phyloP scores from a whole-genome alignment of 1,284 basidiomycete species.

The Papiliotrema terrestris region DNA sequence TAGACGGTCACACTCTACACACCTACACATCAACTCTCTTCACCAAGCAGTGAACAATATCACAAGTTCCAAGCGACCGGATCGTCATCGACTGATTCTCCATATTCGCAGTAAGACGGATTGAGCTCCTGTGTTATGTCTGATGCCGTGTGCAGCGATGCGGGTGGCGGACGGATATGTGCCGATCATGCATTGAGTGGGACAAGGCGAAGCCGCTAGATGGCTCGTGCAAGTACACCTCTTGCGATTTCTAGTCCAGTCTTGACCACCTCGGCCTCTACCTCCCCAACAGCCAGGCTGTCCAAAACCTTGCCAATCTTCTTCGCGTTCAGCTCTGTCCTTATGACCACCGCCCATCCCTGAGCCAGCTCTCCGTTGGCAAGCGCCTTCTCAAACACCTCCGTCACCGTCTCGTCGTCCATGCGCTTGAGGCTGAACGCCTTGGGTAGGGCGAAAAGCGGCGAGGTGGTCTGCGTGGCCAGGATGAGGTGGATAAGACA shows the following conservation, averaged over 20 bases:
- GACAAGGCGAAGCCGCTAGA: too few species aligned
- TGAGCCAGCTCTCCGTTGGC: constrained; percentile 37
- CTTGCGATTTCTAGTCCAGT: constrained; percentile 65
- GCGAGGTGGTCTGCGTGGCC: constrained; percentile 67
- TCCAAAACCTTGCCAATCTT: constrained; percentile 55
- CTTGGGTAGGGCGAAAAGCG: constrained; percentile 49
- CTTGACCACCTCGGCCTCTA: constrained; percentile 53
- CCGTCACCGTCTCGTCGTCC: constrained; percentile 47
- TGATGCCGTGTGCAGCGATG: too few species aligned
- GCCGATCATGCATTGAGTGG: too few species aligned
- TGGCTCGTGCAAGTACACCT: too few species aligned
- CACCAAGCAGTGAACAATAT: too few species aligned
- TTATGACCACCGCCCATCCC: constrained; percentile 39
- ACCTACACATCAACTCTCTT: too few species aligned
- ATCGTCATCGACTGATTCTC: too few species aligned
- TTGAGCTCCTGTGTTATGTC: too few species aligned
- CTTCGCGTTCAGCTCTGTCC: constrained; percentile 46
- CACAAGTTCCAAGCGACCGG: too few species aligned
- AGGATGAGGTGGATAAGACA: constrained; percentile 67
- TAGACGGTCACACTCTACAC: too few species aligned
- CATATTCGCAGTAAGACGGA: too few species aligned
- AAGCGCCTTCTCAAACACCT: constrained; percentile 36
- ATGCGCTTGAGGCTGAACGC: constrained; percentile 31
- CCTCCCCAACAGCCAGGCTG: constrained; percentile 30
- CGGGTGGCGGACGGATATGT: too few species aligned